Evolutionary conservation across 2,329 filamentous ascomycete genomes (phyloP).

Genomic region (Paraconiothyrium brasiliense): DNA sequence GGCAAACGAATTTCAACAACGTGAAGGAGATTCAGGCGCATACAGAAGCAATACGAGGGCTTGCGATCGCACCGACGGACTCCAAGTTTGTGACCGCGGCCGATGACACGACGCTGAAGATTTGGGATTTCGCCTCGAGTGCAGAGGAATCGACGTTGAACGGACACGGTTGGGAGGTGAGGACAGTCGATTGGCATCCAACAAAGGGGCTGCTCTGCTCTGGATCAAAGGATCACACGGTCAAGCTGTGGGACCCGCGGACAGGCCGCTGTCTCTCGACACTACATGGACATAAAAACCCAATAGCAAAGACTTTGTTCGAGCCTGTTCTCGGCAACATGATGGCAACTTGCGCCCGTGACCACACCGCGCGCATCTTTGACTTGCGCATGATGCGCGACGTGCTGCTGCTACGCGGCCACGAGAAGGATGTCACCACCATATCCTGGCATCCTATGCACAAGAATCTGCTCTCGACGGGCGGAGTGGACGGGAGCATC

Average conservation of each 20-base stretch:
- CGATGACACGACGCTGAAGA: constrained; percentile 91
- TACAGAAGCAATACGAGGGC: constrained; percentile 85
- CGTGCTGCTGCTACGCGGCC: constrained; percentile 89
- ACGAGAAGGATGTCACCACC: constrained; percentile 95
- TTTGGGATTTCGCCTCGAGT: constrained; percentile 93
- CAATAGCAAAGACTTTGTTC: constrained; percentile 91
- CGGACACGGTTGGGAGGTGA: constrained; percentile 98
- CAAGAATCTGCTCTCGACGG: constrained; percentile 86
- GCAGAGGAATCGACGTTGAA: constrained; percentile 83
- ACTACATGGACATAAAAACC: constrained; percentile 96
- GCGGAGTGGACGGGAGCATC: constrained; percentile 87
- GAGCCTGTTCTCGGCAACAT: constrained; percentile 85
- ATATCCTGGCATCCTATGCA: constrained; percentile 95
- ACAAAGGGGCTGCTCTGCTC: constrained; percentile 93
- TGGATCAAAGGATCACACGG: constrained; percentile 95
- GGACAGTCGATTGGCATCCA: constrained; percentile 97
- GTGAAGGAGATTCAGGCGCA: constrained; percentile 94
- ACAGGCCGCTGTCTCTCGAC: constrained; percentile 90
- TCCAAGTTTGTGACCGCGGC: constrained; percentile 96
- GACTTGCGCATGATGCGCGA: constrained; percentile 99
- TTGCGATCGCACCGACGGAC: constrained; percentile 94
- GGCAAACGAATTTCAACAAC: constrained; percentile 99
- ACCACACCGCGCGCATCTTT: constrained; percentile 92
- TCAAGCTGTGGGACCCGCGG: constrained; percentile 98
- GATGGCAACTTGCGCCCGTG: constrained; percentile 89